phyloP scores from a whole-genome alignment of 2,329 filamentous ascomycete species.

The Saccharata proteae region DNA sequence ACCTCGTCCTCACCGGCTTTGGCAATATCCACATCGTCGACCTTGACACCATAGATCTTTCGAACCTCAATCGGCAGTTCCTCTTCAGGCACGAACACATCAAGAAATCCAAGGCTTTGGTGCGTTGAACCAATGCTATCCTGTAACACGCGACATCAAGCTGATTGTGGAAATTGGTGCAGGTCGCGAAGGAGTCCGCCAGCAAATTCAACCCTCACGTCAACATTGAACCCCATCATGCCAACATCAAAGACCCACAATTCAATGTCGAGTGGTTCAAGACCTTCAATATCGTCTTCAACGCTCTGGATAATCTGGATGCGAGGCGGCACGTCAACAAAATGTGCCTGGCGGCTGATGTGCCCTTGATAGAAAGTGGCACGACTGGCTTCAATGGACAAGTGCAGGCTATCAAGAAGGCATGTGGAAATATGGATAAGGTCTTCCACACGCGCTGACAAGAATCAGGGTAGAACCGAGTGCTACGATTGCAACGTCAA shows the following conservation, averaged over 20 bases:
- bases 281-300: slow-evolving; percentile 78
- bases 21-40: slow-evolving; percentile 91
- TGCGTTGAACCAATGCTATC: slow-evolving; percentile 35
- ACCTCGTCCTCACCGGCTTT: slow-evolving; percentile 83
- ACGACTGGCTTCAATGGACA: slow-evolving; percentile 97
- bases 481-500: slow-evolving; percentile 95
- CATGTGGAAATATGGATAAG: slow-evolving; percentile 14
- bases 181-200: slow-evolving; percentile 89
- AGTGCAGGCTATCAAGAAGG: slow-evolving; percentile 89
- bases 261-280: slow-evolving; percentile 87
- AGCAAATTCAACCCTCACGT: slow-evolving; percentile 80
- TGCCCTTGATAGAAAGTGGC: slow-evolving; percentile 89
- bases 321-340: slow-evolving; percentile 90
- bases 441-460: not conserved
- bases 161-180: not conserved
- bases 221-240: slow-evolving; percentile 78
- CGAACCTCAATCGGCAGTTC: slow-evolving; percentile 95
- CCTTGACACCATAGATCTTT: slow-evolving; percentile 94
- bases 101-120: slow-evolving; percentile 90
- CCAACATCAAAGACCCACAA: slow-evolving; percentile 81
- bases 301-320: slow-evolving; percentile 91
- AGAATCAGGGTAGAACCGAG: slow-evolving; percentile 59
- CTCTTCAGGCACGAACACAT: slow-evolving; percentile 95
- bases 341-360: slow-evolving; percentile 87
- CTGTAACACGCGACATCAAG: not conserved